A percentile compares a stretch with the other conserved stretches of the same genome.
These are phyloP conservation scores for Metarhizium robertsii DNA, from an alignment of 2,329 filamentous ascomycete genomes.

Conservation along the genomic window DNA sequence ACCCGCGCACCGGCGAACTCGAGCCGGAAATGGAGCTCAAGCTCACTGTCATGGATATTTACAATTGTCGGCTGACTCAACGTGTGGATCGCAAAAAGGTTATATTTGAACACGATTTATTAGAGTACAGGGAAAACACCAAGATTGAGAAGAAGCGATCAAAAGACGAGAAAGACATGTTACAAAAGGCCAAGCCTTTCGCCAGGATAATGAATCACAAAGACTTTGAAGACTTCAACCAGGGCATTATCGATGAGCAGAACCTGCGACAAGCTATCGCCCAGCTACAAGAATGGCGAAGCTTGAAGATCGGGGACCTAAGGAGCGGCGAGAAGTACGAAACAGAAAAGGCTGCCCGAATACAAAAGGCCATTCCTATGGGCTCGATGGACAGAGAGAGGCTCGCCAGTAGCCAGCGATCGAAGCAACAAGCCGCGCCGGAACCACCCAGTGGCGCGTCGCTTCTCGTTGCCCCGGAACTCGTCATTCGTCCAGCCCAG, in stretches of 20 bases:
- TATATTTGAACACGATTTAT: constrained; percentile 86
- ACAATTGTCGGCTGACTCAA: constrained; percentile 84
- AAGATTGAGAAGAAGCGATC: constrained; percentile 88
- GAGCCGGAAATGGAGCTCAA: constrained; percentile 97
- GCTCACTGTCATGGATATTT: constrained; percentile 96
- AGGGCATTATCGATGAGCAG: constrained; percentile 81
- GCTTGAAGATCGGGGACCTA: constrained; percentile 73
- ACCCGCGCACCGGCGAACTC: constrained; percentile 71
- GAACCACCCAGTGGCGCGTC: constrained; percentile 69
- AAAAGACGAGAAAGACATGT: constrained; percentile 84
- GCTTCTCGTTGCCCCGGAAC: constrained; percentile 67
- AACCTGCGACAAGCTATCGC: constrained; percentile 82
- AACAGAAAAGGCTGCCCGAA: constrained; percentile 69
- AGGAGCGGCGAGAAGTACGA: constrained; percentile 88
- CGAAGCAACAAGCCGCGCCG: constrained; percentile 53
- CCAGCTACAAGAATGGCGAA: constrained; percentile 91
- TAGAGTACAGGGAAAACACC: constrained; percentile 89
- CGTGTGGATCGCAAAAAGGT: constrained; percentile 93
- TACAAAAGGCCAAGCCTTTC: constrained; percentile 93
- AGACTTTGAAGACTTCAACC: constrained; percentile 80
- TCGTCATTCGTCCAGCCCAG: constrained; percentile 50
- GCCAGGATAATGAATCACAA: constrained; percentile 91
- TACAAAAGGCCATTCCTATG: constrained; percentile 61
- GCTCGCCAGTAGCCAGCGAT: constrained; percentile 62
- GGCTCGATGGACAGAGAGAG: constrained; percentile 76